These are phyloP conservation scores for Xylariaceae sp. DNA, from an alignment of 2,329 filamentous ascomycete species.

Conservation along the genomic window DNA sequence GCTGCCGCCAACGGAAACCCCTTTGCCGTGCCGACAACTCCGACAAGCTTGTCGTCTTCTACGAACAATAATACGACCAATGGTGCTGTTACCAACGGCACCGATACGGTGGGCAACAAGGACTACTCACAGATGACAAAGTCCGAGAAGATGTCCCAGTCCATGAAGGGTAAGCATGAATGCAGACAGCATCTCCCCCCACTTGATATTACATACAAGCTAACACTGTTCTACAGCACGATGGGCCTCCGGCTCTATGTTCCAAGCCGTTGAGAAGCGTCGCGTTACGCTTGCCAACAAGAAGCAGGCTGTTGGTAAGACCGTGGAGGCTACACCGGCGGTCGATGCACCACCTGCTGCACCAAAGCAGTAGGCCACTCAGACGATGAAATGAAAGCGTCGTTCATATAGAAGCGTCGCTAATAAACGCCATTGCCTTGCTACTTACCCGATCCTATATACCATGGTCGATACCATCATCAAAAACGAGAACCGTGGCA, in stretches of 20 bases:
- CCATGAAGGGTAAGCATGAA: slow-evolving; percentile 51
- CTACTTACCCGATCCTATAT: no score
- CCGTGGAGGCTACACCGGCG: slow-evolving; percentile 17
- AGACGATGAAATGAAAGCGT: not conserved
- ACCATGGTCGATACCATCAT: no score
- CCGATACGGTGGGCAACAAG: slow-evolving; percentile 40
- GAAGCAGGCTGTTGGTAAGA: slow-evolving; percentile 41
- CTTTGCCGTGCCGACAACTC: slow-evolving; percentile 21
- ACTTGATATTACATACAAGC: slow-evolving; percentile 1
- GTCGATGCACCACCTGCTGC: slow-evolving; percentile 6
- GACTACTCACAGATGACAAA: slow-evolving; percentile 59
- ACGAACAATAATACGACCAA: slow-evolving; percentile 26
- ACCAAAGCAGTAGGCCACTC: slow-evolving; percentile 5
- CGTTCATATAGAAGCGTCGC: no score
- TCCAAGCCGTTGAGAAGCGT: slow-evolving; percentile 54
- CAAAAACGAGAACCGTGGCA: no score
- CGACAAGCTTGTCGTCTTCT: slow-evolving; percentile 17
- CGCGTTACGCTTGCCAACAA: slow-evolving; percentile 56
- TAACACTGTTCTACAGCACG: slow-evolving; percentile 40
- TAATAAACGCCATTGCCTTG: no score
- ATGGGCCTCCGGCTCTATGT: slow-evolving; percentile 58
- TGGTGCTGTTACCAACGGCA: slow-evolving; percentile 25
- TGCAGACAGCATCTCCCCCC: not conserved
- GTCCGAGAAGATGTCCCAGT: slow-evolving; percentile 61
- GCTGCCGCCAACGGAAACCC: slow-evolving; percentile 19